Evolutionary conservation across 306 rosid species (phyloP).

Genomic region (Pueraria montana): DNA sequence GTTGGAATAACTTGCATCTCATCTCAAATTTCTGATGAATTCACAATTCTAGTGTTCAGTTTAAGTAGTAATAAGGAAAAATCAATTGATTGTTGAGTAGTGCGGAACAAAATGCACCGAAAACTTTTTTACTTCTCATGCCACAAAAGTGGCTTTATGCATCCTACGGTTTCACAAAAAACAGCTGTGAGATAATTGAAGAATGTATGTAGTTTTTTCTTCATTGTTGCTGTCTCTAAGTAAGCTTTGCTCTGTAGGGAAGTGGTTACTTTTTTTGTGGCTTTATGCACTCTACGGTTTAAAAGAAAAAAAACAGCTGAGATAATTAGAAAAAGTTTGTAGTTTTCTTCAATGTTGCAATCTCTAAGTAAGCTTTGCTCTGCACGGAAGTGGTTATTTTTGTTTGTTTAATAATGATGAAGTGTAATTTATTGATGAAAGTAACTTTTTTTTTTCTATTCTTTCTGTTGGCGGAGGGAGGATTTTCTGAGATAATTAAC

Average conservation of each 20-base stretch:
- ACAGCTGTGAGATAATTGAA: background rate
- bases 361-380: background rate
- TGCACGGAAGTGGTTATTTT: background rate
- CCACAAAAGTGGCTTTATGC: background rate
- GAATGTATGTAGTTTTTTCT: slow-evolving; percentile 9
- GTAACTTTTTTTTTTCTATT: background rate
- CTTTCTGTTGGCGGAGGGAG: background rate
- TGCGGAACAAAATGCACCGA: background rate
- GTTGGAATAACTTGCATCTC: no score
- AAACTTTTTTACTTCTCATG: background rate
- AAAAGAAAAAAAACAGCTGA: background rate
- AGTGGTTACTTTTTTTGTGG: background rate
- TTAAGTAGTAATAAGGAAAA: background rate
- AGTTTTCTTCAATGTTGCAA: background rate
- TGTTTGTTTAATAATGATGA: background rate
- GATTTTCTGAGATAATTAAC: background rate
- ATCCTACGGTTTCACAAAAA: background rate
- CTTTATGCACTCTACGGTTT: background rate
- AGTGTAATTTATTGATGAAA: slow-evolving; percentile 16
- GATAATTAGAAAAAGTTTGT: background rate
- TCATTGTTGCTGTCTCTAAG: background rate
- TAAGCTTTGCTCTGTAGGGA: background rate
- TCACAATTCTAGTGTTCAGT: background rate
- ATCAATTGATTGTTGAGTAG: background rate
- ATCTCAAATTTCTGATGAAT: background rate